Percentiles rank a stretch among this genome's conserved stretches.
Conservation (phyloP, 1,284 basidiomycete genomes). For the Chalciporus sp. region DNA sequence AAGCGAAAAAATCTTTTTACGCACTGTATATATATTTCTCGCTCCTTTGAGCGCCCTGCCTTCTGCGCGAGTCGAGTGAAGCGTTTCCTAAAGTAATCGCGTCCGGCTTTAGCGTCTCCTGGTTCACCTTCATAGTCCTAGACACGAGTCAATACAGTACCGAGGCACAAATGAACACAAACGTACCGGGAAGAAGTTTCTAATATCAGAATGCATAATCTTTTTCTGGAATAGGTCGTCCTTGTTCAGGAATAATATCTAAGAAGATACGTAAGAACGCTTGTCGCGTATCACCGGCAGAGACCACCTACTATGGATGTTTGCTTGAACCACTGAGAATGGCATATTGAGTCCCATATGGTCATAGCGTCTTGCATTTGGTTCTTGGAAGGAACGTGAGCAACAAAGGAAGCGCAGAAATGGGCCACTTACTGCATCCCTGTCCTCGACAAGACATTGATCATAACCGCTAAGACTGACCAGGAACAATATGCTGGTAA, state of each 20-base stretch:
- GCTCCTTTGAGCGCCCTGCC: constrained; percentile 79
- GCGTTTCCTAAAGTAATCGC: constrained; percentile 88
- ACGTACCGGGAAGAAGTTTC: constrained; percentile 81
- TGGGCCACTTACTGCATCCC: constrained; percentile 69
- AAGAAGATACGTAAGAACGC: constrained; percentile 11
- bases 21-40: constrained; percentile 89
- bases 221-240: constrained; percentile 89
- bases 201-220: constrained; percentile 80
- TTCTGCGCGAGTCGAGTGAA: constrained; percentile 85
- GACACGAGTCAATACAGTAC: constrained; percentile 1
- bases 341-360: constrained; percentile 93
- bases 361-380: constrained; percentile 97
- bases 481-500: constrained; percentile 86
- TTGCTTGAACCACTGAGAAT: constrained; percentile 90
- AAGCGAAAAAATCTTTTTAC: constrained; percentile 34
- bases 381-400: constrained; percentile 54
- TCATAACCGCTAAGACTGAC: constrained; percentile 90
- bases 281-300: not conserved
- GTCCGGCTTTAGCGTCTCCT: constrained; percentile 72
- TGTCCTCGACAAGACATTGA: constrained; percentile 92
- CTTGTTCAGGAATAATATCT: constrained; percentile 93
- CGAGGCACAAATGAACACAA: not conserved
- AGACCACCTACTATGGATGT: constrained; percentile 75
- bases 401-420: not conserved
- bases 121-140: constrained; percentile 79